Evolutionary conservation across 1,284 basidiomycete genomes (phyloP).

Genomic region (Cerrena zonata): DNA sequence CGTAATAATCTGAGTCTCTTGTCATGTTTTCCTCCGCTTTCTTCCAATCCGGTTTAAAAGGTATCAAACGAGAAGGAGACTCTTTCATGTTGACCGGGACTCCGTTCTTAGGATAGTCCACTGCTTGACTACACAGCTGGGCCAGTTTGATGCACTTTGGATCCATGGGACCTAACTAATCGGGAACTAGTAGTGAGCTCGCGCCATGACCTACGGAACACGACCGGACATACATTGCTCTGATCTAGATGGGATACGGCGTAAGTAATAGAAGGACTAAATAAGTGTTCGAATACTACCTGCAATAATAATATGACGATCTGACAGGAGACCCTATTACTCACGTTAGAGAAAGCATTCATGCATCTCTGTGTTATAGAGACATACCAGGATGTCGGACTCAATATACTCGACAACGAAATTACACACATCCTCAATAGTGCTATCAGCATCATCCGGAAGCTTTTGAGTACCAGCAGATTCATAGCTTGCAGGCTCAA

Average conservation of each 20-base stretch:
- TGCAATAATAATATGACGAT: conserved; percentile 68
- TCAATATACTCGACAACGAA: conserved; percentile 81
- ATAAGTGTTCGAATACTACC: conserved; percentile 34
- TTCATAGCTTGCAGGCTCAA: conserved; percentile 51
- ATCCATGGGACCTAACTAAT: conserved; percentile 63
- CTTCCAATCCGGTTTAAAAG: conserved; percentile 74
- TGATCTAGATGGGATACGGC: conserved; percentile 42
- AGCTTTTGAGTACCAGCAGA: conserved; percentile 25
- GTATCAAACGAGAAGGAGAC: conserved; percentile 47
- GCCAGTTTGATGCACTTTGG: conserved; percentile 58
- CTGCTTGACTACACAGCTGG: conserved; percentile 59
- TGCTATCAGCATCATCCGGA: conserved; percentile 49
- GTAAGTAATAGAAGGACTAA: neutral
- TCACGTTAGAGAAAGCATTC: neutral
- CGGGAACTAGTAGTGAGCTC: neutral
- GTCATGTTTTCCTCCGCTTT: conserved; percentile 54
- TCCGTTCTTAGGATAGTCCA: conserved; percentile 72
- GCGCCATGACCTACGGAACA: neutral
- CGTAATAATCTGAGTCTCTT: conserved; percentile 61
- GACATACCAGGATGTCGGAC: conserved; percentile 64
- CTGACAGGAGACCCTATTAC: conserved; percentile 57
- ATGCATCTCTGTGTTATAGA: neutral
- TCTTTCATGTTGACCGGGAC: conserved; percentile 50
- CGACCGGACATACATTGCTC: conserved; percentile 51
- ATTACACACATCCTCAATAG: conserved; percentile 70